A percentile compares a stretch with the other conserved stretches of the same genome.
Evolutionary conservation across 345 rosid species (phyloP).

Genomic region (Alliaria petiolata): DNA sequence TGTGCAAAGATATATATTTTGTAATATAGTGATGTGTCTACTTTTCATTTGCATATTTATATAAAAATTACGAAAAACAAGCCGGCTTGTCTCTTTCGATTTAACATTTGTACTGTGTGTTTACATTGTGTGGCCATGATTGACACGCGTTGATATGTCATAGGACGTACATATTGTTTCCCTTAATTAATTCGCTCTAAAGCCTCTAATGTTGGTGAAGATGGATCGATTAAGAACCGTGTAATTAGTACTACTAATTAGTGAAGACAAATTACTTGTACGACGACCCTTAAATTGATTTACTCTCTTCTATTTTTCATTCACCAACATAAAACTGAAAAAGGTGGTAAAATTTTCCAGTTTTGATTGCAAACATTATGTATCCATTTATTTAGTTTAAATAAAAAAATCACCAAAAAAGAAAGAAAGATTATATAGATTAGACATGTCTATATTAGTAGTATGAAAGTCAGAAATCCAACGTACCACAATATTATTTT

Average conservation of each 20-base stretch:
- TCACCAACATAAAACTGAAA: too few species aligned
- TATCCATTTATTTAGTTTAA: too few species aligned
- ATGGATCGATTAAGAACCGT: neutral
- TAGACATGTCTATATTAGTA: too few species aligned
- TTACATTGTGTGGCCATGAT: neutral
- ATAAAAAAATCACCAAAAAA: too few species aligned
- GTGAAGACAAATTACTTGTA: neutral
- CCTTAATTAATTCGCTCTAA: neutral
- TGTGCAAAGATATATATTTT: too few species aligned
- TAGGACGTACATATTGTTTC: neutral
- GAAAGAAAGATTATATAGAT: too few species aligned
- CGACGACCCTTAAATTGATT: too few species aligned
- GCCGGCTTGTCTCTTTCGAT: constrained; percentile 12
- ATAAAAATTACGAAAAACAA: neutral
- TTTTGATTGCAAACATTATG: too few species aligned
- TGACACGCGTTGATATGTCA: neutral
- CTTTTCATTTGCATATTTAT: neutral
- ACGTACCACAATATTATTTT: too few species aligned
- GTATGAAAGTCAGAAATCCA: too few species aligned
- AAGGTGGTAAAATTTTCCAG: too few species aligned
- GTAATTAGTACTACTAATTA: neutral
- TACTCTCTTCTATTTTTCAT: too few species aligned
- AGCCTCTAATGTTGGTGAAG: neutral
- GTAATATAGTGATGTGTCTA: neutral
- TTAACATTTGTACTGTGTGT: constrained; percentile 4